Base-by-base conservation (phyloP, 1,284 basidiomycete genomes). In the Golubevia pallescens region DNA sequence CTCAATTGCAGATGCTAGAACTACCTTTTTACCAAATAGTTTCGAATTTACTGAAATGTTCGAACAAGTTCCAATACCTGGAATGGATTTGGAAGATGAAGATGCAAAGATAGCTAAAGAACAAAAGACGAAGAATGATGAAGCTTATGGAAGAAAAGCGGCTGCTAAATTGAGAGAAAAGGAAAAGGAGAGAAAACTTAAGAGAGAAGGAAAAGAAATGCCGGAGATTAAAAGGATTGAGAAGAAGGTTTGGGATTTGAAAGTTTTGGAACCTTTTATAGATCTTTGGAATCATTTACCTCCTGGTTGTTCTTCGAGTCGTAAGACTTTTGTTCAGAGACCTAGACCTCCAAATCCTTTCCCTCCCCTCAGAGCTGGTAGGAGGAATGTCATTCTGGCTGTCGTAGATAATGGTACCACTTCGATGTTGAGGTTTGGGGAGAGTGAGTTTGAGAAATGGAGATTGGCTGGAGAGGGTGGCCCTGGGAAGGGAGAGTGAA, bases 361-460 rank as follows among this genome's bases (percentile, higher is more conserved):
- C 66, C 80, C 85, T 1, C 66, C 75, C 0, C 87, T 98, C 69
- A 93, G 95, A 77, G 90, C 91, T 19, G 96, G 96, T 0, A 93
- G 92, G 80, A 92, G 93, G 76, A 92, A 89, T 7, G 88, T 96
- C 58, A 89, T 98, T 24, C 89, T 99, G 32, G 96, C 95, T 0
- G 93, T 91, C 0, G 94, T 96, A 2, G 95, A 97, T 86, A 89
- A 91, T 5, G 94, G 95, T 5, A 94, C 90, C 70, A 92, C 92
- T 24, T 93, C 93, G 66, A 93, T 97, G 88, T 91, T 95, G 84
- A 88, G 93, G 55, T 95, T 98, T 76, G 92, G 93, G 0, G 90
- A 95, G 79, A 92, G 93, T 0, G 91, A 90, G 10, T 98, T 99
- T 86, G 90, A 89, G 60, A 91, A 92, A 70, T 92, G 91, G 89